These are phyloP conservation scores for Malus asiatica DNA, from an alignment of 306 rosid species.

Conservation along the genomic window DNA sequence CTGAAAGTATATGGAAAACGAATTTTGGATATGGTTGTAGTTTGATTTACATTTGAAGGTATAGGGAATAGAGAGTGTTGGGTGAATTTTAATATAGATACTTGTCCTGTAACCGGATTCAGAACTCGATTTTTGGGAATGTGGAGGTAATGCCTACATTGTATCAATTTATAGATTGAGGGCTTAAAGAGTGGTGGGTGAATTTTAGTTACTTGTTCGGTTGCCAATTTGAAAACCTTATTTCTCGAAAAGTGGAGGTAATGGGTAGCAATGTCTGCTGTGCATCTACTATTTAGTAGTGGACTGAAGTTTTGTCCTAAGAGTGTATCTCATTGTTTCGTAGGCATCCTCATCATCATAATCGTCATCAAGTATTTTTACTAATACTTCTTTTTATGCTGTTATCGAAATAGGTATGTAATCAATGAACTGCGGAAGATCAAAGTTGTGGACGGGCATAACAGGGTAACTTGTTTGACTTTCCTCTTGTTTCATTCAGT, in stretches of 20 bases:
- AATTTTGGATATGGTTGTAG: not conserved
- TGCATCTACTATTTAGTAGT: not conserved
- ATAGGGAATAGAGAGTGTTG: not conserved
- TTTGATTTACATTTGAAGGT: not conserved
- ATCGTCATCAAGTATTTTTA: not conserved
- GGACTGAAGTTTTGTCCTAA: not conserved
- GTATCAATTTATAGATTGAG: not conserved
- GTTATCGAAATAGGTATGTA: conserved; percentile 11
- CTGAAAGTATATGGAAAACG: not conserved
- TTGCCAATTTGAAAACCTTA: not conserved
- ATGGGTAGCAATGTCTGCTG: not conserved
- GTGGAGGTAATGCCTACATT: not conserved
- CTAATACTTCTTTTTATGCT: not conserved
- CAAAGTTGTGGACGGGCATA: conserved; percentile 31
- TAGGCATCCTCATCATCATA: not conserved
- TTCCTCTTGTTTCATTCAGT: not conserved
- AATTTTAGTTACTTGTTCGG: not conserved
- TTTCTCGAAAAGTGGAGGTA: not conserved
- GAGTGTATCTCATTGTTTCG: not conserved
- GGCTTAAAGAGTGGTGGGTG: not conserved
- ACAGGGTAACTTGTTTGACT: conserved; percentile 23
- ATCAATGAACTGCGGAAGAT: conserved; percentile 26
- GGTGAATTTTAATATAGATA: not conserved
- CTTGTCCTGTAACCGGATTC: not conserved
- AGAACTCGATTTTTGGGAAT: not conserved